These are phyloP conservation scores for Citrus unshiu DNA, from an alignment of 345 rosid genomes.

Conservation along the genomic window DNA sequence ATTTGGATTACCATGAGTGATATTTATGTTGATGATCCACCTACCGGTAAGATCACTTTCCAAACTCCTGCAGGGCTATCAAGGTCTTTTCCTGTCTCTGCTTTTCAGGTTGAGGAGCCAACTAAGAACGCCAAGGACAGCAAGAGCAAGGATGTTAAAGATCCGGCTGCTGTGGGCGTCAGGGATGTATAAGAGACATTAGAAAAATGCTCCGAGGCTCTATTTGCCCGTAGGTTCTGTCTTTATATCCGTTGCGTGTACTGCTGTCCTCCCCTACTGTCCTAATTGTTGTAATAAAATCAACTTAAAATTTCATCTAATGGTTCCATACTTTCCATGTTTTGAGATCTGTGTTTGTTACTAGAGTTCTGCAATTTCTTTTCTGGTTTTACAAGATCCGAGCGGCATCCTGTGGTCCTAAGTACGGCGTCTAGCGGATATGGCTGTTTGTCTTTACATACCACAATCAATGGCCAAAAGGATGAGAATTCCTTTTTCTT, in stretches of 20 bases:
- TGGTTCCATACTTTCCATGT: background rate
- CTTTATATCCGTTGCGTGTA: background rate
- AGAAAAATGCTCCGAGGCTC: background rate
- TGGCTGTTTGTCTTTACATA: background rate
- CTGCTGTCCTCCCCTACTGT: background rate
- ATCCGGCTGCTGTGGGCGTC: slow-evolving; percentile 23
- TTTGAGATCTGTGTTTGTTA: background rate
- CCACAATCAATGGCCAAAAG: background rate
- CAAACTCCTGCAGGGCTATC: slow-evolving; percentile 70
- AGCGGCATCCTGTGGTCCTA: background rate
- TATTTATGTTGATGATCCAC: slow-evolving; percentile 51
- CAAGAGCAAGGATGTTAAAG: slow-evolving; percentile 3
- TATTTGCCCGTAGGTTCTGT: background rate
- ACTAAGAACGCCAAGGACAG: slow-evolving; percentile 26
- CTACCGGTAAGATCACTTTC: slow-evolving; percentile 64
- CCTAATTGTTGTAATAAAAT: background rate
- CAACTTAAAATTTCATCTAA: background rate
- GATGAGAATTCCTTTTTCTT: background rate
- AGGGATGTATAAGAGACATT: slow-evolving; percentile 25
- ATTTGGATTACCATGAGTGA: slow-evolving; percentile 66
- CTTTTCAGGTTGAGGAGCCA: slow-evolving; percentile 56
- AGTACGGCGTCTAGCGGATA: background rate
- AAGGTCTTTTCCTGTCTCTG: slow-evolving; percentile 66
- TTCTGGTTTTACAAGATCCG: background rate
- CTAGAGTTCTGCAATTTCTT: background rate